A percentile compares a stretch with the other conserved stretches of the same genome.
Evolutionary conservation across 208 protist genomes (phyloP).

Genomic region (Leishmania martiniquensis): DNA sequence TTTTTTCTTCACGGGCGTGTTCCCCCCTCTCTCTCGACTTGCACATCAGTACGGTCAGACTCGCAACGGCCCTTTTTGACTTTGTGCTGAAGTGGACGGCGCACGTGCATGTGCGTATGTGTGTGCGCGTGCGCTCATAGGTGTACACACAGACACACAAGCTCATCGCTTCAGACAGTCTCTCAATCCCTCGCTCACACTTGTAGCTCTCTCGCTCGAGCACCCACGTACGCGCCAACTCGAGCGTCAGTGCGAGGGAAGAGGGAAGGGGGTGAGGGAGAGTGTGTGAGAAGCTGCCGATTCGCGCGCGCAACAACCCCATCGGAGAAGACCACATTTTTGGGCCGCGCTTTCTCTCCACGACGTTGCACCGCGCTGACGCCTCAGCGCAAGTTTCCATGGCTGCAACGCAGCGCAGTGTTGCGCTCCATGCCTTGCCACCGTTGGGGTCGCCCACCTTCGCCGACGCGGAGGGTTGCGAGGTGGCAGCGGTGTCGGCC

Average conservation of each 20-base stretch:
- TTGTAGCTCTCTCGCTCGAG: background rate
- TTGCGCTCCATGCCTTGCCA: slow-evolving; percentile 18
- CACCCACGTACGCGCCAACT: background rate
- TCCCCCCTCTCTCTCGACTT: too few species aligned
- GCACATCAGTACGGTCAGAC: too few species aligned
- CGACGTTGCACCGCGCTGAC: background rate
- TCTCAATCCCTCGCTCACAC: background rate
- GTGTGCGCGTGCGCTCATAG: too few species aligned
- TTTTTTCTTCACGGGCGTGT: too few species aligned
- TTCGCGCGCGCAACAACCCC: background rate
- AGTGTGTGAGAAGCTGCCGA: background rate
- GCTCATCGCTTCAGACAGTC: background rate
- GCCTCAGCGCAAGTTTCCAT: slow-evolving; percentile 1
- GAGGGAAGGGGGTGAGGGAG: background rate
- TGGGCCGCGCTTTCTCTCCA: slow-evolving; percentile 1
- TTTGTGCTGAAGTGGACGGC: too few species aligned
- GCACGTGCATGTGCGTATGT: too few species aligned
- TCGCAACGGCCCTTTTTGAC: too few species aligned
- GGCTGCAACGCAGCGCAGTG: slow-evolving; percentile 16
- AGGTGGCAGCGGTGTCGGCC: background rate
- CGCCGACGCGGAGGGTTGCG: slow-evolving; percentile 2
- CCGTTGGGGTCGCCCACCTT: slow-evolving; percentile 9
- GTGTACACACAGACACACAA: too few species aligned
- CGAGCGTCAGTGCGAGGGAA: background rate
- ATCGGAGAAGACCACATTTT: background rate